These are phyloP conservation scores for Pinus albicaulis DNA, from an alignment of 75 land plant genomes.

Conservation along the genomic window DNA sequence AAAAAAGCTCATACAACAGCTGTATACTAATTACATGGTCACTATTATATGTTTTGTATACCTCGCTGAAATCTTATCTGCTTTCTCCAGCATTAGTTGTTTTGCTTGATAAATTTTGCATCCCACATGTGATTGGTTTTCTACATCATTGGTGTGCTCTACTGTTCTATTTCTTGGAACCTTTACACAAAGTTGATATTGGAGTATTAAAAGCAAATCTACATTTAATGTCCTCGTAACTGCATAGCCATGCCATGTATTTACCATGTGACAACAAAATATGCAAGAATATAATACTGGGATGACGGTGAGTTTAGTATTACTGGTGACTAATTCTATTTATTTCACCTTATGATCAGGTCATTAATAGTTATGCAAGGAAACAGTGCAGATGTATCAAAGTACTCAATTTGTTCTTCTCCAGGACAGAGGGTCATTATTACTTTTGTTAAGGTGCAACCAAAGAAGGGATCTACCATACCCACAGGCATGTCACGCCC, in stretches of 20 bases:
- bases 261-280: background rate
- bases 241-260: background rate
- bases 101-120: background rate
- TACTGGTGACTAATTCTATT: background rate
- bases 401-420: constrained; percentile 64
- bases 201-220: too few relatives aligned
- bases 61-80: too few relatives aligned
- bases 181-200: background rate
- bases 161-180: background rate
- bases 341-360: constrained; percentile 26
- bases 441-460: constrained; percentile 50
- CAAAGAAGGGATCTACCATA: constrained; percentile 15
- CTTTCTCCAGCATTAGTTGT: background rate
- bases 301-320: background rate
- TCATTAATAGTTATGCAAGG: constrained; percentile 77
- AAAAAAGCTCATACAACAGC: too few relatives aligned
- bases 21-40: too few relatives aligned
- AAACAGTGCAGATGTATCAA: constrained; percentile 67
- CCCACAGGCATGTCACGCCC: background rate
- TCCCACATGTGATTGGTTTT: background rate
- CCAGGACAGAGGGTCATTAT: constrained; percentile 51
- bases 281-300: background rate
- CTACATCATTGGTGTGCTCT: background rate
- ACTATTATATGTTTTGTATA: too few relatives aligned
- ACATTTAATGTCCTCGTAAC: background rate